phyloP scores from a whole-genome alignment of 352 stramenopile genomes.

The Sclerospora graminicola region DNA sequence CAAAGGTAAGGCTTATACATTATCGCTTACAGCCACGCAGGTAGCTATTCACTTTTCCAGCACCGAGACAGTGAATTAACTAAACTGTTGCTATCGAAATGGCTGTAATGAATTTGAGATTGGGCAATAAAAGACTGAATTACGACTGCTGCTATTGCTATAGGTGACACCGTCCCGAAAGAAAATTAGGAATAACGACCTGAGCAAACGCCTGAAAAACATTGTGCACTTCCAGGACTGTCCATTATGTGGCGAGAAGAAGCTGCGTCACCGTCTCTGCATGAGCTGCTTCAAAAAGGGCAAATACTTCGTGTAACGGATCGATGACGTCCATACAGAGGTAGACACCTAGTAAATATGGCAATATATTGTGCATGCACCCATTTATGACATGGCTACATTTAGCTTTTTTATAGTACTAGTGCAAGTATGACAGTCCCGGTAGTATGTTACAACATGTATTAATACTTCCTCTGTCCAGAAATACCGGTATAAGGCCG shows the following conservation, averaged over 20 bases:
- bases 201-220: constrained; percentile 83
- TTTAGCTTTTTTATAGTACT: too few relatives aligned
- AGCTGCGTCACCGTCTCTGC: constrained; percentile 80
- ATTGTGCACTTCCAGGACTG: constrained; percentile 86
- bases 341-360: too few relatives aligned
- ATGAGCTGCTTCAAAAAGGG: constrained; percentile 90
- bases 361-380: too few relatives aligned
- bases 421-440: too few relatives aligned
- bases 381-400: too few relatives aligned
- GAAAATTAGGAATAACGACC: constrained; percentile 83
- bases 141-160: constrained; percentile 2
- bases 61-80: not conserved
- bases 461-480: too few relatives aligned
- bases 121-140: not conserved
- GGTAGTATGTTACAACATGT: too few relatives aligned
- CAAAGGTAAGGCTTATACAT: constrained; percentile 44
- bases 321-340: too few relatives aligned
- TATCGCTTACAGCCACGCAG: not conserved
- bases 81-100: not conserved
- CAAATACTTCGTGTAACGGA: constrained; percentile 79
- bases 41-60: not conserved
- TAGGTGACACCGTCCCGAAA: constrained; percentile 82
- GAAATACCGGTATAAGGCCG: too few relatives aligned
- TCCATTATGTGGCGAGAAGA: constrained; percentile 77
- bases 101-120: not conserved